Percentiles rank a stretch among this genome's conserved stretches.
Evolutionary conservation across 768 basidiomycete genomes (phyloP).

Genomic region (Hericium coralloides): DNA sequence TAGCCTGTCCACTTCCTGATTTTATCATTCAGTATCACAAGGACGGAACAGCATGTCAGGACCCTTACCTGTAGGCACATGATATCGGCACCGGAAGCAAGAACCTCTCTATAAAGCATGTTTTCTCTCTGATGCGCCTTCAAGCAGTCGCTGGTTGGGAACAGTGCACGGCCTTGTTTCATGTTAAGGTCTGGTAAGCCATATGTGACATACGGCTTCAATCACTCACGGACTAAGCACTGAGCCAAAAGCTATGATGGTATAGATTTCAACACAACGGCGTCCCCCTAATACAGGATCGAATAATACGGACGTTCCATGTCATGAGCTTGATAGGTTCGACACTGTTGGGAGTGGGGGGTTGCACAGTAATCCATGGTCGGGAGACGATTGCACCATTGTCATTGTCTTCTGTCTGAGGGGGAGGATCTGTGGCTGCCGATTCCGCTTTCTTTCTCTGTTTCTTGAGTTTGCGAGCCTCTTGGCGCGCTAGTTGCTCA

Average conservation of each 20-base stretch:
- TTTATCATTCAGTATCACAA: not conserved
- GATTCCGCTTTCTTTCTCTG: conserved; percentile 29
- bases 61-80: conserved; percentile 72
- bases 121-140: conserved; percentile 64
- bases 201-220: no score
- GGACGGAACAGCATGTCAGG: not conserved
- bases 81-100: conserved; percentile 65
- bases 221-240: conserved; percentile 68
- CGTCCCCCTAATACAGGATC: not conserved
- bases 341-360: not conserved
- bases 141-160: conserved; percentile 79
- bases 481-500: conserved; percentile 47
- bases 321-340: conserved; percentile 49
- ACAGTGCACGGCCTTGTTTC: conserved; percentile 61
- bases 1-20: conserved; percentile 81
- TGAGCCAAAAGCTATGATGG: conserved; percentile 61
- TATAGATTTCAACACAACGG: not conserved
- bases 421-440: conserved; percentile 13
- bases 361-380: conserved; percentile 28
- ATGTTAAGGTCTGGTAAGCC: not conserved
- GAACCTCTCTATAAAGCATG: conserved; percentile 73
- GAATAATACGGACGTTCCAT: conserved; percentile 58
- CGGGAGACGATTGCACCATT: conserved; percentile 21
- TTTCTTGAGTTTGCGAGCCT: conserved; percentile 32
- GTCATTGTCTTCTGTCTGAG: conserved; percentile 7